Evolutionary conservation across 2,329 filamentous ascomycete species (phyloP), one percentile per base, ranked within the genome.

Genomic region (Plectosphaerella sp.): DNA sequence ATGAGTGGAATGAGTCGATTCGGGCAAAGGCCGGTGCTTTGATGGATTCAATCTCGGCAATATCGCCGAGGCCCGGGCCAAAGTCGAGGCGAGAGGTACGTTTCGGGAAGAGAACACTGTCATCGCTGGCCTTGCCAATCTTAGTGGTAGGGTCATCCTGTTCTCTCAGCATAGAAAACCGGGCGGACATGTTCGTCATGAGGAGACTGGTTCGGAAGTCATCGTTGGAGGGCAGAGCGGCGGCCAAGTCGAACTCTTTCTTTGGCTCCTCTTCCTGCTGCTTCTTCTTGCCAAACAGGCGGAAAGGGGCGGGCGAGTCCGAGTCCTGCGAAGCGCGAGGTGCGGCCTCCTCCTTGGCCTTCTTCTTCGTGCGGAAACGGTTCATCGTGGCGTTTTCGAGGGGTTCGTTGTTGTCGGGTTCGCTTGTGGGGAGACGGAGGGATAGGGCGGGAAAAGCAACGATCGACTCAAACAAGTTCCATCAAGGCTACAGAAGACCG

Each of bases 111-210:
- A 97, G 72, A 3, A 97, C 92, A 59, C 92, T 97, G 69, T 97
- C 93, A 65, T 97, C 93, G 68, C 89, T 94, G 15, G 93, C 93
- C 69, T 97, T 97, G 53, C 93, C 93, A 33, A 97, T 80, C 67
- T 91, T 88, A 2, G 91, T 93, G 56, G 77, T 87, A 1, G 93
- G 93, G 62, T 97, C 91, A 66, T 97, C 92, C 67, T 97, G 93
- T 69, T 97, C 93, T 62, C 91, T 80, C 33, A 97, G 75, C 93
- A 97, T 97, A 60, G 93, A 97, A 68, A 99, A 99, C 7, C 94
- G 86, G 12, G 92, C 91, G 0, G 93, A 97, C 5, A 99, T 79
- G 42, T 92, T 93, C 1, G 91, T 92, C 93, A 99, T 96, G 56
- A 99, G 77, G 53, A 99, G 74, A 75, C 94, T 97, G 4, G 94